Evolutionary conservation across 352 stramenopile species (phyloP).

Genomic region (Phytophthora brassicae): DNA sequence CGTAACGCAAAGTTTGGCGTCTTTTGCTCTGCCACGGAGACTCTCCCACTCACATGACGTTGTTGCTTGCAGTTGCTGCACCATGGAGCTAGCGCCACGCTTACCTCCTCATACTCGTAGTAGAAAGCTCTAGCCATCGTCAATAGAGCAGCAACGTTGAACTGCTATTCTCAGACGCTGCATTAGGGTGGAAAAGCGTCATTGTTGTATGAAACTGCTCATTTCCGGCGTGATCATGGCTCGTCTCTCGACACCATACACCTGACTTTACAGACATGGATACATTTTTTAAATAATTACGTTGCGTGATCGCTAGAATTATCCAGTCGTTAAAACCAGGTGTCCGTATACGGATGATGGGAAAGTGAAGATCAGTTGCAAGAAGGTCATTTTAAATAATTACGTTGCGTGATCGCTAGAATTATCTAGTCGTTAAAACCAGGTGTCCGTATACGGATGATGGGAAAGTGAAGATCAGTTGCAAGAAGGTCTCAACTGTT

Average conservation of each 20-base stretch:
- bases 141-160: background rate
- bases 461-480: background rate
- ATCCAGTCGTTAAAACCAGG: too few species aligned
- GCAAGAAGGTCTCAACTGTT: background rate
- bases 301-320: too few species aligned
- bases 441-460: background rate
- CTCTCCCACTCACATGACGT: slow-evolving; percentile 14
- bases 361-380: background rate
- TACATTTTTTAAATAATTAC: background rate
- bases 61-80: slow-evolving; percentile 18
- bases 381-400: background rate
- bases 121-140: slow-evolving; percentile 16
- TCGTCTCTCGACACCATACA: slow-evolving; percentile 3
- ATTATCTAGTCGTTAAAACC: too few species aligned
- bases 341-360: background rate
- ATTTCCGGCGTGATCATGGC: background rate
- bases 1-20: slow-evolving; percentile 47
- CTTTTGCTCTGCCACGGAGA: slow-evolving; percentile 40
- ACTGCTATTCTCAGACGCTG: slow-evolving; percentile 14
- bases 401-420: too few species aligned
- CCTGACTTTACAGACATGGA: slow-evolving; percentile 3
- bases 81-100: slow-evolving; percentile 31
- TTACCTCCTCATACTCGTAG: slow-evolving; percentile 24
- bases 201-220: slow-evolving; percentile 19
- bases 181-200: slow-evolving; percentile 13